These are phyloP conservation scores for Suillus luteus DNA, from an alignment of 768 basidiomycete genomes.

Conservation along the genomic window DNA sequence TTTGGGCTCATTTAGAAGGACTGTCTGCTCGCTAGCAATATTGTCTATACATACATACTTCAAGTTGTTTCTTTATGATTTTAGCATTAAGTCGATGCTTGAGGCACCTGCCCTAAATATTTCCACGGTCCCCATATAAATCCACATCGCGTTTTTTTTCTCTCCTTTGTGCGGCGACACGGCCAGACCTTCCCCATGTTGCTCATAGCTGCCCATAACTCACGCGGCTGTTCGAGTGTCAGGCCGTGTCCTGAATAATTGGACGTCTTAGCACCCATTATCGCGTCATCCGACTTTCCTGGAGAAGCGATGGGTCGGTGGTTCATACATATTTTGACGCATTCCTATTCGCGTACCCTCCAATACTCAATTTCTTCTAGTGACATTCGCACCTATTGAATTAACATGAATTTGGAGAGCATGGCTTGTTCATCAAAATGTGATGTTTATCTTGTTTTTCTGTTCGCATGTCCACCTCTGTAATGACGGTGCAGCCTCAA, in stretches of 20 bases:
- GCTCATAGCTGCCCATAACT: conserved; percentile 70
- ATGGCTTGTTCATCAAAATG: neutral
- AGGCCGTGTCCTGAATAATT: conserved; percentile 74
- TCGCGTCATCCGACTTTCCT: conserved; percentile 46
- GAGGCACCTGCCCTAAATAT: conserved; percentile 24
- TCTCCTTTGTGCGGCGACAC: conserved; percentile 78
- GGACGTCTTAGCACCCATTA: conserved; percentile 84
- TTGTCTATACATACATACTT: too few species aligned
- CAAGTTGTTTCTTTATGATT: too few species aligned
- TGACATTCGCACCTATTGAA: neutral
- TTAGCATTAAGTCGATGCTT: too few species aligned
- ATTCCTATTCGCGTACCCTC: neutral
- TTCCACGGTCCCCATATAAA: conserved; percentile 20
- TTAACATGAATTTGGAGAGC: neutral
- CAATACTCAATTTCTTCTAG: too few species aligned
- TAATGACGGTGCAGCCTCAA: too few species aligned
- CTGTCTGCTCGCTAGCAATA: neutral
- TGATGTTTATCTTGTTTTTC: too few species aligned
- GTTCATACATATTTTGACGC: conserved; percentile 42
- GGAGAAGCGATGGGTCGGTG: conserved; percentile 78
- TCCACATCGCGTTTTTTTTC: neutral
- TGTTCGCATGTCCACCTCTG: too few species aligned
- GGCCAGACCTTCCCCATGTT: conserved; percentile 84
- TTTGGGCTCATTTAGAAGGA: neutral
- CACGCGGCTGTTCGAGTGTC: conserved; percentile 88